phyloP scores from a whole-genome alignment of 129 eudicot genomes.

The Kitagawia praeruptora region DNA sequence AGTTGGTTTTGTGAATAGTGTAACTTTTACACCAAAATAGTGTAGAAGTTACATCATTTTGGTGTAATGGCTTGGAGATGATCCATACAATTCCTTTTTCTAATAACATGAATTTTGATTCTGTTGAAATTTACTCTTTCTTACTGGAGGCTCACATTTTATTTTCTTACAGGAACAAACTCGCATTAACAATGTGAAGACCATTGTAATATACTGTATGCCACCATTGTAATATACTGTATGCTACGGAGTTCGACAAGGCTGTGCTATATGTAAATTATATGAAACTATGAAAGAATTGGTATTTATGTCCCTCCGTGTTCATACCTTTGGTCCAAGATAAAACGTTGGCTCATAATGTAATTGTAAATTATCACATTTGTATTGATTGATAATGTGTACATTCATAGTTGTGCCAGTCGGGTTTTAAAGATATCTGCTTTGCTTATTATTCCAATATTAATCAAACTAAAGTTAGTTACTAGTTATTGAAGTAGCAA shows the following conservation, averaged over 20 bases:
- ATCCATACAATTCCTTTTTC: neutral
- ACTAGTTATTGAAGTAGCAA: neutral
- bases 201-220: constrained; percentile 5
- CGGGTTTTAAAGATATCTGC: neutral
- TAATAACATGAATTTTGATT: constrained; percentile 1
- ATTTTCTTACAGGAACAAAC: constrained; percentile 34
- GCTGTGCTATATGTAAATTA: constrained; percentile 16
- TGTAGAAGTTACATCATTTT: no score
- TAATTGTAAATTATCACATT: neutral
- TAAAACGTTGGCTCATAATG: neutral
- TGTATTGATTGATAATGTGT: neutral
- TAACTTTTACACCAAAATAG: no score
- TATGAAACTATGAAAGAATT: neutral
- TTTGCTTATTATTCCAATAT: neutral
- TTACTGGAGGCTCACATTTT: neutral
- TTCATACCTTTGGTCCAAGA: neutral
- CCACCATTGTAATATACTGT: constrained; percentile 6
- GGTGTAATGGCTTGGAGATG: no score
- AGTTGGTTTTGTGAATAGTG: no score
- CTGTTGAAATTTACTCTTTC: neutral
- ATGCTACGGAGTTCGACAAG: neutral
- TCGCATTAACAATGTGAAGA: constrained; percentile 19
- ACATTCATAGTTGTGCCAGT: neutral
- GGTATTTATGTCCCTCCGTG: constrained; percentile 11
- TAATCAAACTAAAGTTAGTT: no score